Evolutionary conservation across 1,284 basidiomycete species (phyloP).

Genomic region (Inonotus hispidus): DNA sequence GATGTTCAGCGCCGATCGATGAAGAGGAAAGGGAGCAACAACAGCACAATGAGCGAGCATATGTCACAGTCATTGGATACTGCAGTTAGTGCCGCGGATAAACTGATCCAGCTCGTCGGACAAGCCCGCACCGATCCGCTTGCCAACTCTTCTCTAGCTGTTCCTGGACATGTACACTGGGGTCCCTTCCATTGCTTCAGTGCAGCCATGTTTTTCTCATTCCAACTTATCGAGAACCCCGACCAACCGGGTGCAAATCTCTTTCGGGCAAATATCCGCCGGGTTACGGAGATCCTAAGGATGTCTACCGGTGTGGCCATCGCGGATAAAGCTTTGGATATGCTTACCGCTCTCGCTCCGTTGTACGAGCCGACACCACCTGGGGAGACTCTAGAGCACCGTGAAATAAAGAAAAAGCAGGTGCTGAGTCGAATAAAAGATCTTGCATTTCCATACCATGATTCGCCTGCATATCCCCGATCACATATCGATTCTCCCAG

Average conservation of each 20-base stretch:
- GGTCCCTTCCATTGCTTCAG: slow-evolving; percentile 76
- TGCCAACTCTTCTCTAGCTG: slow-evolving; percentile 58
- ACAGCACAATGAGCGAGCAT: slow-evolving; percentile 37
- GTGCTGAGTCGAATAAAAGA: slow-evolving; percentile 62
- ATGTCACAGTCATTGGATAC: slow-evolving; percentile 57
- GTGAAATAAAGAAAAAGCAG: slow-evolving; percentile 53
- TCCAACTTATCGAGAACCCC: slow-evolving; percentile 73
- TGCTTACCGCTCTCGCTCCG: slow-evolving; percentile 63
- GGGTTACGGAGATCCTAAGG: slow-evolving; percentile 59
- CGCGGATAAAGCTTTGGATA: slow-evolving; percentile 66
- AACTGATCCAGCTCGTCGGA: slow-evolving; percentile 67
- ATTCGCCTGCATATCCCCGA: slow-evolving; percentile 41
- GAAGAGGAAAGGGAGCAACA: slow-evolving; percentile 8
- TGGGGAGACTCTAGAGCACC: slow-evolving; percentile 33
- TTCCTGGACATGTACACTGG: slow-evolving; percentile 79
- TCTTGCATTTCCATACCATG: slow-evolving; percentile 68
- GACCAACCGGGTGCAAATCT: slow-evolving; percentile 68
- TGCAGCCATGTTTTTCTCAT: slow-evolving; percentile 82
- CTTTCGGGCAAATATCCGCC: slow-evolving; percentile 67
- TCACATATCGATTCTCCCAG: slow-evolving; percentile 17
- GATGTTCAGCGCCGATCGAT: slow-evolving; percentile 16
- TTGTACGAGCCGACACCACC: slow-evolving; percentile 51
- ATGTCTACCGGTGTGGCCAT: slow-evolving; percentile 55
- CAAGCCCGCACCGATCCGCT: slow-evolving; percentile 67
- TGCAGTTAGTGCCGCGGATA: slow-evolving; percentile 67